Percentiles rank a stretch among this genome's conserved stretches.
phyloP scores from a whole-genome alignment of 768 basidiomycete genomes.

The Antrodiella citrinella region DNA sequence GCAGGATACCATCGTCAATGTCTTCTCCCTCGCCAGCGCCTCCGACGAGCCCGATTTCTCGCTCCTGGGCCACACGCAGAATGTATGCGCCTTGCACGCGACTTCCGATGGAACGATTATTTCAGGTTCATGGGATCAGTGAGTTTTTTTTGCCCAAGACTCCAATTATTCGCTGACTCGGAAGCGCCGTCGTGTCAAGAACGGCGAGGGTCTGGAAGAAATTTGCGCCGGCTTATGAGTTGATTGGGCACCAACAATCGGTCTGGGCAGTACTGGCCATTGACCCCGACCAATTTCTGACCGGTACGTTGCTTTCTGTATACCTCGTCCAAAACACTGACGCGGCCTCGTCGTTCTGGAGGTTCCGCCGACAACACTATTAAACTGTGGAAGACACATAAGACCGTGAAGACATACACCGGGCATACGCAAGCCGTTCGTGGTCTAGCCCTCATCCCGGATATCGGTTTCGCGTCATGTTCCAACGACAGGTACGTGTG shows the following conservation, averaged over 20 bases:
- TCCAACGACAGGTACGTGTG: constrained; percentile 79
- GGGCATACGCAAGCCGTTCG: constrained; percentile 93
- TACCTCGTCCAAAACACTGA: neutral
- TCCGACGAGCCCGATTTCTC: constrained; percentile 73
- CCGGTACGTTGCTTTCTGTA: constrained; percentile 42
- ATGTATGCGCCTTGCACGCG: constrained; percentile 80
- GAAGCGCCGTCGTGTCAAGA: constrained; percentile 31
- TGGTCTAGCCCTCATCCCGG: constrained; percentile 68
- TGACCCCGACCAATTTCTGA: constrained; percentile 68
- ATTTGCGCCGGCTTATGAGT: constrained; percentile 60
- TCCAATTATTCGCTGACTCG: constrained; percentile 1
- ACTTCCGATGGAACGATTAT: constrained; percentile 68
- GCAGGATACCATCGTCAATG: constrained; percentile 81
- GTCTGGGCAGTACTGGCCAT: constrained; percentile 91
- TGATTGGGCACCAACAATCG: constrained; percentile 82
- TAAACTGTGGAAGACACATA: constrained; percentile 78
- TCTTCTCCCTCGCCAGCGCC: constrained; percentile 57
- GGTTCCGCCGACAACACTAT: constrained; percentile 95
- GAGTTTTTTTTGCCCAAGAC: constrained; percentile 19
- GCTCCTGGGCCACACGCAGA: constrained; percentile 83
- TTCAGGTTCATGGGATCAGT: constrained; percentile 98
- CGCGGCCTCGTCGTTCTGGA: constrained; percentile 19
- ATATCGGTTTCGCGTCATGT: constrained; percentile 91
- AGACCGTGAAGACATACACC: constrained; percentile 62
- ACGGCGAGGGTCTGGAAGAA: constrained; percentile 93